Percentiles rank a stretch among this genome's conserved stretches.
phyloP scores from a whole-genome alignment of 768 basidiomycete species.

The Macrolepiota dolichaula region DNA sequence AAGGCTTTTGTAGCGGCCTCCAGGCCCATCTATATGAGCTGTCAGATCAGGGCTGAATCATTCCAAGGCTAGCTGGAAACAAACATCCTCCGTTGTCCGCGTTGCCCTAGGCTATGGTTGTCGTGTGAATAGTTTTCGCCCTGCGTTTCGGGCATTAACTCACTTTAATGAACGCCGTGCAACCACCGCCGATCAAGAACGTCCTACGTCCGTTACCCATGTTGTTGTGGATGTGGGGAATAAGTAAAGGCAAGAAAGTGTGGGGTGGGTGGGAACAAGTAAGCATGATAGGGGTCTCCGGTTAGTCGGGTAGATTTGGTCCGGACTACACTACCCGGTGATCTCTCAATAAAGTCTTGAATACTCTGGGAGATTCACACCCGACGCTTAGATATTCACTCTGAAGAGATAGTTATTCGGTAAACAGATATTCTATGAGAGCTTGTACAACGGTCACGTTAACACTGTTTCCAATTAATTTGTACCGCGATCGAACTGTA shows the following conservation, averaged over 20 bases:
- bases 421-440: constrained; percentile 58
- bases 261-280: not conserved
- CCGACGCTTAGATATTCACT: not conserved
- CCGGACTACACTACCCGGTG: not conserved
- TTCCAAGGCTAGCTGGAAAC: constrained; percentile 17
- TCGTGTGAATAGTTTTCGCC: constrained; percentile 9
- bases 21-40: constrained; percentile 66
- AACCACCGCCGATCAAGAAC: constrained; percentile 72
- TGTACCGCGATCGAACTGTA: constrained; percentile 68
- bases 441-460: constrained; percentile 70
- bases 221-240: not conserved
- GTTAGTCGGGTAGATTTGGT: not conserved
- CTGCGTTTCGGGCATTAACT: constrained; percentile 11
- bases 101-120: constrained; percentile 54
- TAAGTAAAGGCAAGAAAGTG: not conserved
- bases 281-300: not conserved
- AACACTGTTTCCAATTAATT: constrained; percentile 79
- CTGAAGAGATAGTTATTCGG: not conserved
- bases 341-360: not conserved
- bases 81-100: constrained; percentile 70
- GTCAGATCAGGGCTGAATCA: not conserved
- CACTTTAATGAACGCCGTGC: constrained; percentile 79
- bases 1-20: constrained; percentile 87
- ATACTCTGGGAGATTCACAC: not conserved
- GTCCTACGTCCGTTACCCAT: constrained; percentile 42